A percentile compares a stretch with the other conserved stretches of the same genome.
These are phyloP conservation scores for Paecilomyces dactylethromorphus DNA, from an alignment of 2,329 filamentous ascomycete species.

Conservation along the genomic window DNA sequence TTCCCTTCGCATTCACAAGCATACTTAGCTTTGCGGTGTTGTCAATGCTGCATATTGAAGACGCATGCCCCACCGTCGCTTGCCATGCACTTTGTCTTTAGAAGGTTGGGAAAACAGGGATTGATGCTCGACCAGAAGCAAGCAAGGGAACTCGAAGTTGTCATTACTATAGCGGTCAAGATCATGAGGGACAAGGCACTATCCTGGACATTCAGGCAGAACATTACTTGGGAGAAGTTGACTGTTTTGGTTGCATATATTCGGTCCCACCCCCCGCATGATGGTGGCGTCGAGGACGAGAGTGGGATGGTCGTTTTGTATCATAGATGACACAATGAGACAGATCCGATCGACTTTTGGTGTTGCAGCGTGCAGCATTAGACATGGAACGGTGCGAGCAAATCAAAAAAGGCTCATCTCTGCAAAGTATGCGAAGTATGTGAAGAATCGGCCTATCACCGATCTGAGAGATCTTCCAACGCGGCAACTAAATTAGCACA, in stretches of 20 bases:
- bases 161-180: no score
- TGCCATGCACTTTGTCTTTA: no score
- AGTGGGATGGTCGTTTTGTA: not conserved
- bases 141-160: no score
- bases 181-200: no score
- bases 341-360: not conserved
- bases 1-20: not conserved
- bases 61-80: not conserved
- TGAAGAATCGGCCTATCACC: not conserved
- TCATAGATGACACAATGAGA: not conserved
- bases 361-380: not conserved
- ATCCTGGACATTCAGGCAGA: no score
- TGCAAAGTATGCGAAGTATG: not conserved
- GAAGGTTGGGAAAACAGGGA: no score
- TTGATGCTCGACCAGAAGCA: no score
- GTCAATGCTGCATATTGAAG: not conserved
- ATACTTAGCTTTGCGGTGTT: not conserved
- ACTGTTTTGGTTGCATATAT: not conserved
- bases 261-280: not conserved
- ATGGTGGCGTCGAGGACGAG: not conserved
- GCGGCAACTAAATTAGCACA: not conserved
- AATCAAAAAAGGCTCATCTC: not conserved
- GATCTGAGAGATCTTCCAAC: not conserved
- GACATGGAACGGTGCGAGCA: not conserved
- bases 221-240: no score